Conservation (phyloP, 2,329 filamentous ascomycete genomes). For the Penicillium sp. region DNA sequence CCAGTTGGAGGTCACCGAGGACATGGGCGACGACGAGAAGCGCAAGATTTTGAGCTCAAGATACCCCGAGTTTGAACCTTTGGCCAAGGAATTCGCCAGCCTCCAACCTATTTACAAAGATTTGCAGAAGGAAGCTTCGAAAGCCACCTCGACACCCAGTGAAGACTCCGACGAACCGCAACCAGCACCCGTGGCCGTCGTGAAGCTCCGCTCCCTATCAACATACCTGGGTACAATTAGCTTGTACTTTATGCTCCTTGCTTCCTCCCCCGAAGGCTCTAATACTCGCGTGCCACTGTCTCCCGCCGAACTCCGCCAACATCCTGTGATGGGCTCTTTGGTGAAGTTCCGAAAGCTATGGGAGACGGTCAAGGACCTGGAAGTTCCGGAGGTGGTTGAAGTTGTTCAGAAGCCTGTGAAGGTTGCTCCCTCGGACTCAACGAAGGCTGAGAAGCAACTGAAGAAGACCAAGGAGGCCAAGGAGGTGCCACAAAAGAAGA, state of each 20-base stretch:
- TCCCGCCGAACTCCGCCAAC: conserved; percentile 79
- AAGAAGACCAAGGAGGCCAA: conserved; percentile 42
- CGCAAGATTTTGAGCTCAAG: conserved; percentile 72
- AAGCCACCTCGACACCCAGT: conserved; percentile 50
- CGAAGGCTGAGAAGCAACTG: conserved; percentile 25
- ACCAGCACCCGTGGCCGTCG: conserved; percentile 56
- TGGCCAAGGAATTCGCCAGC: conserved; percentile 77
- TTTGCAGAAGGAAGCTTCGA: conserved; percentile 60
- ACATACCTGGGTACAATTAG: conserved; percentile 84
- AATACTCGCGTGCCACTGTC: conserved; percentile 63
- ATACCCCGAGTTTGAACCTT: conserved; percentile 89
- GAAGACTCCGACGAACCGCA: conserved; percentile 40
- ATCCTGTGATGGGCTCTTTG: conserved; percentile 85
- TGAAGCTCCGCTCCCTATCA: conserved; percentile 78
- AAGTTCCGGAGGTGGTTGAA: conserved; percentile 46
- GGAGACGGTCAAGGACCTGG: conserved; percentile 70
- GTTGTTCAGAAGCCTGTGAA: conserved; percentile 24
- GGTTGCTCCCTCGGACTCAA: conserved; percentile 9
- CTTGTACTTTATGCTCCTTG: conserved; percentile 94
- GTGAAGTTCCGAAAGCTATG: conserved; percentile 79
- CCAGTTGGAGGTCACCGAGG: conserved; percentile 76
- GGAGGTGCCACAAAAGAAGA: conserved; percentile 40
- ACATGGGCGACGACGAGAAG: conserved; percentile 74
- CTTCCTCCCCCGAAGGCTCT: conserved; percentile 66
- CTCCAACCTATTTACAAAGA: conserved; percentile 65